These are phyloP conservation scores for Verbena officinalis DNA, from an alignment of 257 asterid genomes.

Conservation along the genomic window DNA sequence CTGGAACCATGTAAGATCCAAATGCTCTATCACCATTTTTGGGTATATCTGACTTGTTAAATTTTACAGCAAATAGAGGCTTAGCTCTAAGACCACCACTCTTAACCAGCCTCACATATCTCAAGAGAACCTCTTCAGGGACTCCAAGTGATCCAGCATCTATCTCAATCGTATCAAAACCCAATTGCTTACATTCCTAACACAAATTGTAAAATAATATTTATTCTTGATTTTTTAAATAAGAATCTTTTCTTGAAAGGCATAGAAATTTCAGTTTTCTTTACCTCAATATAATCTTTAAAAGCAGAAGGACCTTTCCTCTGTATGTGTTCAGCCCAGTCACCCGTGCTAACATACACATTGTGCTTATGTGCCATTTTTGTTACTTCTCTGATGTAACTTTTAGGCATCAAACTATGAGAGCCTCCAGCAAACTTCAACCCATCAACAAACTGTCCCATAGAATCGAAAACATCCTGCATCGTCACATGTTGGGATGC, in stretches of 20 bases:
- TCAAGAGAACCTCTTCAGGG: conserved; percentile 83
- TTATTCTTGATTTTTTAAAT: background rate
- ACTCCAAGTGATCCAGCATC: conserved; percentile 75
- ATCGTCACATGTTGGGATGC: background rate
- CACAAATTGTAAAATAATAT: background rate
- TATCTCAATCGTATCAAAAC: conserved; percentile 86
- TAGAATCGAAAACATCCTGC: conserved; percentile 80
- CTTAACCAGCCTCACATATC: conserved; percentile 91
- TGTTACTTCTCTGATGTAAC: conserved; percentile 70
- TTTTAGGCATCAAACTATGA: conserved; percentile 63
- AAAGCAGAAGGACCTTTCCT: conserved; percentile 72
- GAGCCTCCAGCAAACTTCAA: conserved; percentile 87
- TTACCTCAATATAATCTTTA: conserved; percentile 74
- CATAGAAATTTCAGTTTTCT: background rate
- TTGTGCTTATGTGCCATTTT: conserved; percentile 75
- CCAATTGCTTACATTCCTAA: conserved; percentile 89
- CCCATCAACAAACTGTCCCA: conserved; percentile 92
- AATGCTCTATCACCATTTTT: conserved; percentile 57
- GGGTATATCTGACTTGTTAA: conserved; percentile 82
- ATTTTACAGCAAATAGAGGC: conserved; percentile 81
- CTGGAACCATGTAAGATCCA: conserved; percentile 76
- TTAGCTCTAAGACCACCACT: conserved; percentile 79
- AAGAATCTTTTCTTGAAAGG: background rate
- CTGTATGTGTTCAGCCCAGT: conserved; percentile 70
- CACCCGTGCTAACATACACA: conserved; percentile 83